phyloP scores from a whole-genome alignment of 768 basidiomycete species.

The Xanthoconium purpureum region DNA sequence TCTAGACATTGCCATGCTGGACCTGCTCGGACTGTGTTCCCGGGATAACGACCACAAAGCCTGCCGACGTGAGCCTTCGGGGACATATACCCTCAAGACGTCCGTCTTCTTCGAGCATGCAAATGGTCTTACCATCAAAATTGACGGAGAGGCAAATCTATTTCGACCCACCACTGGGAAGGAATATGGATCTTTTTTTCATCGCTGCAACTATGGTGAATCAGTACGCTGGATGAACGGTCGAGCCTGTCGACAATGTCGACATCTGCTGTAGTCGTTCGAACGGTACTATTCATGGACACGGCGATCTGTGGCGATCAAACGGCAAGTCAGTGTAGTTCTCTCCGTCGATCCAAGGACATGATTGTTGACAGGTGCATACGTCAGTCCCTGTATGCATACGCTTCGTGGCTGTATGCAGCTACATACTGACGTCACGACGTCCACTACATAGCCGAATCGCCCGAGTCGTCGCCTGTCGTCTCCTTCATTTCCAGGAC shows the following conservation, averaged over 20 bases:
- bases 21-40: slow-evolving; percentile 1
- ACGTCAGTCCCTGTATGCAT: not conserved
- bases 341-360: too few relatives aligned
- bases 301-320: slow-evolving; percentile 4
- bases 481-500: slow-evolving; percentile 4
- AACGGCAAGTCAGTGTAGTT: not conserved
- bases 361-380: not conserved
- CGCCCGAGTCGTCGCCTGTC: slow-evolving; percentile 1
- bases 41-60: not conserved
- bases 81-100: slow-evolving; percentile 1
- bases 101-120: not conserved
- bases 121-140: not conserved
- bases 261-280: not conserved
- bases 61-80: slow-evolving; percentile 2
- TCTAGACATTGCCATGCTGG: not conserved
- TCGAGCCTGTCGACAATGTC: not conserved
- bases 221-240: too few relatives aligned
- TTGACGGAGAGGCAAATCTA: slow-evolving; percentile 1
- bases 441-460: not conserved
- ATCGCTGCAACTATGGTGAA: not conserved
- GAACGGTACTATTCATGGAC: slow-evolving; percentile 5
- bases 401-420: not conserved
- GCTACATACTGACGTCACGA: not conserved
- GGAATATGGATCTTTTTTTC: slow-evolving; percentile 2
- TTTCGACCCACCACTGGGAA: not conserved